Evolutionary conservation across 768 basidiomycete species (phyloP).

Genomic region (Lactifluus echinatus): DNA sequence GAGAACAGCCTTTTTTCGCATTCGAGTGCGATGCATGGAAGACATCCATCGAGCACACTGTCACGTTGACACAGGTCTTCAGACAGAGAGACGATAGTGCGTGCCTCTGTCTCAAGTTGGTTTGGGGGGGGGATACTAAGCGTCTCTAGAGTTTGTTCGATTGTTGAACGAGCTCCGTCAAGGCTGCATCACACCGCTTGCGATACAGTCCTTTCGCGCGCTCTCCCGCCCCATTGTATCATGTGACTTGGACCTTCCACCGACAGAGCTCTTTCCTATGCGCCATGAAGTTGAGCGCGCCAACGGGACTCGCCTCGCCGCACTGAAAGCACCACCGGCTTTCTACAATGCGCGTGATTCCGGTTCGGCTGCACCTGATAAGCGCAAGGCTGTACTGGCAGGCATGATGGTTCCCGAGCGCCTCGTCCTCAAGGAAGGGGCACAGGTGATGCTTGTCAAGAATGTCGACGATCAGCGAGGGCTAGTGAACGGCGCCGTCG

Average conservation of each 20-base stretch:
- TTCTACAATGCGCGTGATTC: slow-evolving; percentile 48
- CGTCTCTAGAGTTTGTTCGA: slow-evolving; percentile 48
- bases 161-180: slow-evolving; percentile 71
- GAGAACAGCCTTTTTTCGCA: slow-evolving; percentile 42
- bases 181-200: slow-evolving; percentile 41
- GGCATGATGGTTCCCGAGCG: slow-evolving; percentile 52
- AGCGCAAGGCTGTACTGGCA: slow-evolving; percentile 45
- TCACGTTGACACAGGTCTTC: slow-evolving; percentile 66
- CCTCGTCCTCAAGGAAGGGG: slow-evolving; percentile 49
- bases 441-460: slow-evolving; percentile 66
- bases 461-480: slow-evolving; percentile 43
- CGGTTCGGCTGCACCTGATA: slow-evolving; percentile 32
- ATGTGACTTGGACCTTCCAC: slow-evolving; percentile 29
- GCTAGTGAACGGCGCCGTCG: slow-evolving; percentile 66
- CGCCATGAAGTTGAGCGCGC: slow-evolving; percentile 62
- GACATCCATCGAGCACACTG: slow-evolving; percentile 46
- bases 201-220: slow-evolving; percentile 39
- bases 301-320: slow-evolving; percentile 46
- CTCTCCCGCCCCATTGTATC: slow-evolving; percentile 33
- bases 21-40: slow-evolving; percentile 58
- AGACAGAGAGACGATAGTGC: slow-evolving; percentile 63
- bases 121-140: not conserved
- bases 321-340: slow-evolving; percentile 35
- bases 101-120: slow-evolving; percentile 18
- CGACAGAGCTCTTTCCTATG: slow-evolving; percentile 53